Evolutionary conservation across 305 asterid genomes (phyloP), one percentile per base, ranked within the genome.

Genomic region (Rubia tinctorum): DNA sequence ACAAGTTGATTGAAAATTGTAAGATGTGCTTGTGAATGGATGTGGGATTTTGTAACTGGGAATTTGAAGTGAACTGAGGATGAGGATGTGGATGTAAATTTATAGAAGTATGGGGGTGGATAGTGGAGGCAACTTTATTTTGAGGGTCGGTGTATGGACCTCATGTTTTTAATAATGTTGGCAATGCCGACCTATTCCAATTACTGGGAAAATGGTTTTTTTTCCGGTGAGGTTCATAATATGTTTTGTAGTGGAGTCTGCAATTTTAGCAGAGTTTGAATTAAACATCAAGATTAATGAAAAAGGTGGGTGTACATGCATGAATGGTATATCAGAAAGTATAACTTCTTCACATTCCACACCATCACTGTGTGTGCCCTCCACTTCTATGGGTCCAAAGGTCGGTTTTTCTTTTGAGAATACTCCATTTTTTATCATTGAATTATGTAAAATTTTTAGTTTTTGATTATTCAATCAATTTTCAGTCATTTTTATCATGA

Each of bases 151-250:
- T 75, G 51, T 68, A 44, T 65, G 80, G 73, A 77, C 77, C 77
- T 11, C 43, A 64, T 84, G 76, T 55, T 81, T 75, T 79, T 72
- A 44, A 12, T 7, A 44, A 44, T 44, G 49, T 44, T 44, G 49
- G 49, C 51, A 69, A 80, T 74, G 80, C 89, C 89, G 88, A 74
- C 85, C 87, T 73, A 86, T 72, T 71, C 87, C 86, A 85, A 79
- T 83, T 82, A 20, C 44, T 67, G 77, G 62, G 22, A 58, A 76
- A 66, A 76, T 82, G 83, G 80, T 72, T 67, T 63, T 73, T 84
- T 73, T 84, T 84, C 82, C 84, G 83, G 88, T 75, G 71, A 71
- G 64, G 75, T 75, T 25, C 43, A 39, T 25, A 17, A 14, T 23
- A 62, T 62, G 34, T 27, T 68, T 62, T 14, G 11, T 18, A 15